These are phyloP conservation scores for Fagopyrum homotropicum DNA, from an alignment of 148 eudicot genomes.

Conservation along the genomic window DNA sequence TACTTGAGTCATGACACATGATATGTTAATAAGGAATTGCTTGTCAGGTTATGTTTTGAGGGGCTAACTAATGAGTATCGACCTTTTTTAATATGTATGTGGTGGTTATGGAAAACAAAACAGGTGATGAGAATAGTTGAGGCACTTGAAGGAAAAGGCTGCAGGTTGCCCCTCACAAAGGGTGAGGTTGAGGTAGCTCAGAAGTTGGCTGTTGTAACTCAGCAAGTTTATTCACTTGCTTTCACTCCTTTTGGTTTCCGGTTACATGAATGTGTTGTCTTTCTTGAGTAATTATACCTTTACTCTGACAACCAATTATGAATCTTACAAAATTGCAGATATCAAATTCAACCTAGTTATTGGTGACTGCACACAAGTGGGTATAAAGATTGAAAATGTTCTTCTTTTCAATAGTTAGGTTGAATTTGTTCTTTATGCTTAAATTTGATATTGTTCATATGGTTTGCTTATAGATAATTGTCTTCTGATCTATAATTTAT, in stretches of 20 bases:
- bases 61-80: not conserved
- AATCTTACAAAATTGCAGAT: no score
- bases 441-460: no score
- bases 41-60: not conserved
- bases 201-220: constrained; percentile 62
- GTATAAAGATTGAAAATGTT: no score
- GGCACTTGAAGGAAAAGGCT: constrained; percentile 89
- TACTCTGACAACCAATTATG: constrained; percentile 19
- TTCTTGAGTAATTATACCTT: not conserved
- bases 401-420: no score
- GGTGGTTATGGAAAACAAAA: constrained; percentile 15
- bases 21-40: not conserved
- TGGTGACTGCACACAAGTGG: no score
- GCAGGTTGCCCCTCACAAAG: constrained; percentile 77
- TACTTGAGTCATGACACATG: not conserved
- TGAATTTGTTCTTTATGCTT: no score
- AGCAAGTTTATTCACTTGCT: constrained; percentile 49
- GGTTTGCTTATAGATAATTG: no score
- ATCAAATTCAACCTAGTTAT: no score
- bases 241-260: not conserved
- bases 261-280: not conserved
- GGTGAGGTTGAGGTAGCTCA: constrained; percentile 94
- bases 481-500: no score
- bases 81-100: not conserved
- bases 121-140: constrained; percentile 92